Evolutionary conservation across 257 asterid genomes (phyloP), one percentile per base, ranked within the genome.

Genomic region (Fraxinus quadrangulata): DNA sequence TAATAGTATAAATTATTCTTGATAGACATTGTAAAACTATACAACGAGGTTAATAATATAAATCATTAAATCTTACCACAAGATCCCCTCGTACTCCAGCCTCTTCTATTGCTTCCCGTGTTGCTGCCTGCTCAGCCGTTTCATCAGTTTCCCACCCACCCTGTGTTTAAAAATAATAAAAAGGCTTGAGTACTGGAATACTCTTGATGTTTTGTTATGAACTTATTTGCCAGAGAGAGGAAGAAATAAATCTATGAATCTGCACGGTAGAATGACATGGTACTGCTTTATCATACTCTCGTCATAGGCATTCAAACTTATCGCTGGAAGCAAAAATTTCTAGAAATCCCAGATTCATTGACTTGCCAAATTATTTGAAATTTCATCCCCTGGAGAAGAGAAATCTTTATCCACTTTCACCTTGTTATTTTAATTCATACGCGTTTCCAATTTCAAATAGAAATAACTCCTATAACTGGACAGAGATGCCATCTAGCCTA

Each of bases 71-170:
- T 59, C 79, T 80, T 84, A 94, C 98, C 93, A 92, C 85, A 79
- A 94, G 84, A 81, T 89, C 89, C 67, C 97, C 98, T 56, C 90
- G 92, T 79, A 94, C 98, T 80, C 98, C 98, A 82, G 98, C 98
- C 85, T 94, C 98, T 82, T 94, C 97, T 79, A 94, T 74, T 70
- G 97, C 98, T 87, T 94, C 98, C 75, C 98, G 91, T 40, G 84
- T 89, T 63, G 97, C 97, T 66, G 97, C 98, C 86, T 94, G 88
- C 84, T 94, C 92, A 76, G 87, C 94, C 17, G 98, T 94, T 87
- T 94, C 98, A 74, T 94, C 98, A 71, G 92, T 94, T 87, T 94
- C 98, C 98, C 98, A 94, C 42, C 98, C 98, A 78, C 98, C 98
- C 97, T 94, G 66, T 74, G 76, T 67, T n/a, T 59, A 66, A 36